Evolutionary conservation across 805 yeast species (phyloP), one percentile per base, ranked within the genome.

Genomic region (Wickerhamomyces bisporus): DNA sequence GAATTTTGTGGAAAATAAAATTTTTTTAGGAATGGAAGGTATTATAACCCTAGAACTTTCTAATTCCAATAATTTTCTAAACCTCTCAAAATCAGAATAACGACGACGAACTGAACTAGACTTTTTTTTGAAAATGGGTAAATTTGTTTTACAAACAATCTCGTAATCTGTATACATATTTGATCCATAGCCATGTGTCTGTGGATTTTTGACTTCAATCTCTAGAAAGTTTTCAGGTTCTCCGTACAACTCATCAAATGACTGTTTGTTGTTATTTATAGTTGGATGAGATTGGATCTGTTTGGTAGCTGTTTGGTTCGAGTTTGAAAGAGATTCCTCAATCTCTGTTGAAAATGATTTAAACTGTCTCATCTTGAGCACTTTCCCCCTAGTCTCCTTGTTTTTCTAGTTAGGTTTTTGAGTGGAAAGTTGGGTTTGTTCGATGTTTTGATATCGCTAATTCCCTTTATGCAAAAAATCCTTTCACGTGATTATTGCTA

Each of bases 171-270:
- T 91, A 59, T 71, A 91, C 79, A 81, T 77, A 21, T 77, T 73
- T 24, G 78, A 62, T 5, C 75, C 76, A 53, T 84, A 62, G 2
- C 76, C 78, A 52, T 86, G 94, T 0, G 95, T 86, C 45, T 77
- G 76, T 10, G 95, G 94, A 56, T 81, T 81, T 20, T 68, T 42
- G 42, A 88, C 95, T 60, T 89, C 97, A 26, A 93, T 79, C 62
- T 91, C 98, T 29, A 91, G 71, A 54, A 88, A 86, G 62, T 87
- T 86, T 60, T 93, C 98, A 0, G 97, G 98, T 51, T 85, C 95
- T 0, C 94, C 96, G 55, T 93, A 93, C 30, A 85, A 72, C 51
- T 87, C 95, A 45, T 77, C 84, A 58, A 80, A 81, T 4, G 86
- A 71, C 58, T 83, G 91, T 42, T 18, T 47, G 45, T 35, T 47